Evolutionary conservation across 2,329 filamentous ascomycete genomes (phyloP).

Genomic region (Ophiocordyceps camponoti-saundersi): DNA sequence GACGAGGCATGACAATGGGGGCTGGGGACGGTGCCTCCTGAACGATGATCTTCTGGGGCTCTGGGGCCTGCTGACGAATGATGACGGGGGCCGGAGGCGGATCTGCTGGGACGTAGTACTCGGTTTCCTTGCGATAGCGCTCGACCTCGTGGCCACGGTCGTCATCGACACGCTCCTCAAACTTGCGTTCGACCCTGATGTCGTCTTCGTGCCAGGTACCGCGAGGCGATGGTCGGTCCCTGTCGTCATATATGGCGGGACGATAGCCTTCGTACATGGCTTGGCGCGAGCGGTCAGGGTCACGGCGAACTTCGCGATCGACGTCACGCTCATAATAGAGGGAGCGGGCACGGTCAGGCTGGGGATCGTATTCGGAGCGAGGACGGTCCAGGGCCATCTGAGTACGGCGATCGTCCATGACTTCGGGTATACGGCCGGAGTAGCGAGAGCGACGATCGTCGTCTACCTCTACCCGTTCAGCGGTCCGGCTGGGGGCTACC

Average conservation of each 20-base stretch:
- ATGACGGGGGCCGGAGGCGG: conserved; percentile 34
- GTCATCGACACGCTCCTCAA: conserved; percentile 31
- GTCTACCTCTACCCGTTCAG: conserved; percentile 25
- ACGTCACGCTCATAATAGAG: conserved; percentile 25
- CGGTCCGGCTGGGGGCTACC: conserved; percentile 22
- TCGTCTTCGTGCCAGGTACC: conserved; percentile 29
- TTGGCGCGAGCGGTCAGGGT: conserved; percentile 11
- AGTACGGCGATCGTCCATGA: conserved; percentile 24
- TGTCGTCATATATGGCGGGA: conserved; percentile 20
- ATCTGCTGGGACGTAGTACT: conserved; percentile 39
- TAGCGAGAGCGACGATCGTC: conserved; percentile 27
- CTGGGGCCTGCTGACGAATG: conserved; percentile 35
- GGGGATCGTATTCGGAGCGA: conserved; percentile 28
- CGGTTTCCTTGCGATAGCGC: conserved; percentile 42
- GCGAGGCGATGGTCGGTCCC: conserved; percentile 22
- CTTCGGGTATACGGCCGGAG: conserved; percentile 23
- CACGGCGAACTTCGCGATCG: conserved; percentile 15
- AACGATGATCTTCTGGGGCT: conserved; percentile 42
- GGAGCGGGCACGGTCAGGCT: conserved; percentile 18
- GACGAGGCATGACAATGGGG: conserved; percentile 30
- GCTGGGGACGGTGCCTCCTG: conserved; percentile 37
- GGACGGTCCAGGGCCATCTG: conserved; percentile 27
- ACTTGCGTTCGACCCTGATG: conserved; percentile 35
- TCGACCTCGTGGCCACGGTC: conserved; percentile 32
- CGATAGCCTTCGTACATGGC: neutral